Conservation (phyloP, 495 filamentous ascomycete genomes). For the Aspergillus avenaceus region DNA sequence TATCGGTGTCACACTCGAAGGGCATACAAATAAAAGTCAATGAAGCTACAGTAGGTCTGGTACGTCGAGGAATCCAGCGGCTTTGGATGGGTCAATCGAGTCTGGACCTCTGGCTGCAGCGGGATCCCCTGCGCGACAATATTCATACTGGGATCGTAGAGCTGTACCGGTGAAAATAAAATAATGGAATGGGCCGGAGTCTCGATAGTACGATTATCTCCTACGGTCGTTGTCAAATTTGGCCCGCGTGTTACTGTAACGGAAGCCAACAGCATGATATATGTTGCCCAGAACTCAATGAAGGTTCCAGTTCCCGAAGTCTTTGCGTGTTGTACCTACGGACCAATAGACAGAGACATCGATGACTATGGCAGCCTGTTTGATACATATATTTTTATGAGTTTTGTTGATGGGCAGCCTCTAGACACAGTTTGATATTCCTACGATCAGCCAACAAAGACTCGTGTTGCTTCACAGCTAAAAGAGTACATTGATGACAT, state of each 20-base stretch:
- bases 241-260: conserved; percentile 13
- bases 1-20: background rate
- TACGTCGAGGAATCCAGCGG: background rate
- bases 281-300: conserved; percentile 18
- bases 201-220: conserved; percentile 10
- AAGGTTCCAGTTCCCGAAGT: conserved; percentile 25
- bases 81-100: background rate
- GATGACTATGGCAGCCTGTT: conserved; percentile 15
- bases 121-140: background rate
- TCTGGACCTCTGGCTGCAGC: background rate
- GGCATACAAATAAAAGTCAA: background rate
- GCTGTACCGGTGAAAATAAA: too few species aligned
- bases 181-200: conserved; percentile 11
- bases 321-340: conserved; percentile 23
- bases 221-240: conserved; percentile 21
- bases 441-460: conserved; percentile 12
- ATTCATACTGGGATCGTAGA: background rate
- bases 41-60: background rate
- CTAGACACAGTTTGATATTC: conserved; percentile 16
- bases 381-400: conserved; percentile 29
- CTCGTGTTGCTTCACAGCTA: conserved; percentile 11
- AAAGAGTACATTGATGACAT: conserved; percentile 18
- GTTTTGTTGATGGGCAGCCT: conserved; percentile 20
- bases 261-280: conserved; percentile 26
- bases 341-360: conserved; percentile 13